phyloP scores from a whole-genome alignment of 2,329 filamentous ascomycete genomes.

The Xylaria multiplex region DNA sequence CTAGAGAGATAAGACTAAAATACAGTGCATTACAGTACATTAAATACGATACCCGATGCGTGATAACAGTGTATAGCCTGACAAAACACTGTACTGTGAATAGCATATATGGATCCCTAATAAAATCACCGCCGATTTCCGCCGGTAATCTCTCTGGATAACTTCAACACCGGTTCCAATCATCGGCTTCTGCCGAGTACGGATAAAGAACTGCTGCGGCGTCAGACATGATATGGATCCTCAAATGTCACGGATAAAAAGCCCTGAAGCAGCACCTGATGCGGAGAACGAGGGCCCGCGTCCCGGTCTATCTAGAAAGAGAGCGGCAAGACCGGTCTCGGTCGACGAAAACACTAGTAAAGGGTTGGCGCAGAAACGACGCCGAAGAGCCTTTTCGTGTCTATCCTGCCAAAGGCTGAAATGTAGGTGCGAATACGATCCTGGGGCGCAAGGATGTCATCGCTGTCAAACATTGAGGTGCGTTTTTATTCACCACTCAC shows the following conservation, averaged over 20 bases:
- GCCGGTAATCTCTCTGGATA: constrained; percentile 30
- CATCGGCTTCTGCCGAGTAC: background rate
- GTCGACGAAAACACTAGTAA: constrained; percentile 27
- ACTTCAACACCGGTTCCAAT: background rate
- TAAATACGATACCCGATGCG: too few relatives aligned
- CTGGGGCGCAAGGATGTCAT: constrained; percentile 44
- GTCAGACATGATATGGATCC: constrained; percentile 6
- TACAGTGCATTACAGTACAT: too few relatives aligned
- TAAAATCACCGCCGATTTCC: constrained; percentile 40
- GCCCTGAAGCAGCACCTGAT: constrained; percentile 5
- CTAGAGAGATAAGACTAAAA: too few relatives aligned
- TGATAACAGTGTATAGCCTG: background rate
- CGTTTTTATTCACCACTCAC: constrained; percentile 11
- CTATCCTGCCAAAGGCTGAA: constrained; percentile 47
- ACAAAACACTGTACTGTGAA: background rate
- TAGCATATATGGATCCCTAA: background rate
- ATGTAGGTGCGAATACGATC: constrained; percentile 47
- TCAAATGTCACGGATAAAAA: constrained; percentile 15
- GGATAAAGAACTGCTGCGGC: background rate
- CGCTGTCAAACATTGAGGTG: constrained; percentile 48
- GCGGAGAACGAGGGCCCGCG: constrained; percentile 17
- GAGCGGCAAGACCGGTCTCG: constrained; percentile 32
- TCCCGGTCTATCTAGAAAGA: constrained; percentile 27
- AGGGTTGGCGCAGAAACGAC: constrained; percentile 40
- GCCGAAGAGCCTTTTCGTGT: constrained; percentile 47